Conservation (phyloP, 345 rosid genomes). For the Angophora floribunda region DNA sequence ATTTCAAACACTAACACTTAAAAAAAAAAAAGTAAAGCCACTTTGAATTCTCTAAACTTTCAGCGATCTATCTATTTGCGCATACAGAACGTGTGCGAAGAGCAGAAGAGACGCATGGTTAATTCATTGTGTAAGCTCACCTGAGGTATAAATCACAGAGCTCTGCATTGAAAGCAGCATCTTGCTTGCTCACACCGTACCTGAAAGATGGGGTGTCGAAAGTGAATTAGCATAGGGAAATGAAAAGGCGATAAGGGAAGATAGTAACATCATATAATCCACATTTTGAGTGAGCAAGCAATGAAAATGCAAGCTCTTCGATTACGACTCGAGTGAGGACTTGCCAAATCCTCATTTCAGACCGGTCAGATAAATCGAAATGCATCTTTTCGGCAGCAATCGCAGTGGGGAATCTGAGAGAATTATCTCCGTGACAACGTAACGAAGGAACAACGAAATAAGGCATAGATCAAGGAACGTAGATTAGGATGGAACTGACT, state of each 20-base stretch:
- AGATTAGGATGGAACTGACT: conserved; percentile 23
- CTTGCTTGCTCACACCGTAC: conserved; percentile 86
- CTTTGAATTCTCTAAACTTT: neutral
- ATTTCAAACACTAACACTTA: neutral
- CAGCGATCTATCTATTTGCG: neutral
- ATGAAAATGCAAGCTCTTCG: neutral
- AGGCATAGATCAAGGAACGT: neutral
- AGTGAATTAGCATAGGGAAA: neutral
- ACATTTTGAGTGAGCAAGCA: neutral
- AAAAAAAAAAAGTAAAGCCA: neutral
- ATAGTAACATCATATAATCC: neutral
- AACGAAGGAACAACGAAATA: neutral
- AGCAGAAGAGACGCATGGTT: neutral
- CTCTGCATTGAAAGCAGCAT: conserved; percentile 71
- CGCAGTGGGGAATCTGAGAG: neutral
- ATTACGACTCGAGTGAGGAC: neutral
- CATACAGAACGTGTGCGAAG: neutral
- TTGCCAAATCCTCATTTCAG: neutral
- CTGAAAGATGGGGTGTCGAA: conserved; percentile 14
- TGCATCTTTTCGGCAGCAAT: neutral
- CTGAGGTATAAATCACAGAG: conserved; percentile 73
- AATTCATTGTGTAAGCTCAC: conserved; percentile 23
- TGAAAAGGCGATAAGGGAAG: neutral
- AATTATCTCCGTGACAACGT: neutral
- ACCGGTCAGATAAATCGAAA: neutral